A percentile compares a stretch with the other conserved stretches of the same genome.
These are phyloP conservation scores for Diutina scorzettiae DNA, from an alignment of 1,139 yeast genomes.

Conservation along the genomic window DNA sequence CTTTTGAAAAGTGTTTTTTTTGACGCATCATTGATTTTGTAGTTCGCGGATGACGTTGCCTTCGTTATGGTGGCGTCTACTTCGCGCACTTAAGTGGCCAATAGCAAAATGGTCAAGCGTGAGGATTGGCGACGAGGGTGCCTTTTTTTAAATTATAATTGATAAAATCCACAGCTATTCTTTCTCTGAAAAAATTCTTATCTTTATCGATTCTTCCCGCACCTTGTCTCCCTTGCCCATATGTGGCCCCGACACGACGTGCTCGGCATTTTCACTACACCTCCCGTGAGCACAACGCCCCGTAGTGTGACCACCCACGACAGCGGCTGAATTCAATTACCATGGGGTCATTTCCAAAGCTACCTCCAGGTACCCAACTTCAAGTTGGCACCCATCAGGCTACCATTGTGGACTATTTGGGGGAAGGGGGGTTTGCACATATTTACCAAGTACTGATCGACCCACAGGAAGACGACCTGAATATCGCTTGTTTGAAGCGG, in stretches of 20 bases:
- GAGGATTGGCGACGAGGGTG: too few species aligned
- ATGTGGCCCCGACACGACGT: background rate
- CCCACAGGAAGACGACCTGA: conserved; percentile 22
- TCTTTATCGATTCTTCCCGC: too few species aligned
- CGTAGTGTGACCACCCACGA: background rate
- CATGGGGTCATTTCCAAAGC: conserved; percentile 6
- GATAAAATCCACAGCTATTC: too few species aligned
- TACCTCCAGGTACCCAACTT: conserved; percentile 9
- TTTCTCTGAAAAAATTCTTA: too few species aligned
- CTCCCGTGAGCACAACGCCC: background rate
- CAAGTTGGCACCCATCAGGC: conserved; percentile 33
- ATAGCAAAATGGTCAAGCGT: too few species aligned
- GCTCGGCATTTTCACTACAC: conserved; percentile 2
- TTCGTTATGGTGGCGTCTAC: too few species aligned
- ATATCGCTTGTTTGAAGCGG: conserved; percentile 57
- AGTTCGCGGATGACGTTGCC: too few species aligned
- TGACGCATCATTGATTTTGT: too few species aligned
- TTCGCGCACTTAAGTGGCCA: too few species aligned
- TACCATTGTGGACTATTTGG: conserved; percentile 25
- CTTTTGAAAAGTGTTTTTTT: too few species aligned
- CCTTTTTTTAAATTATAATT: too few species aligned
- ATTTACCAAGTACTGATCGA: conserved; percentile 48
- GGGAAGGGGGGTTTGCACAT: conserved; percentile 41
- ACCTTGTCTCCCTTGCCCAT: too few species aligned
- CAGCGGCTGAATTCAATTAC: background rate